Evolutionary conservation across 371 early-diverging fungal genomes (phyloP).

Genomic region (Mortierella sp.): DNA sequence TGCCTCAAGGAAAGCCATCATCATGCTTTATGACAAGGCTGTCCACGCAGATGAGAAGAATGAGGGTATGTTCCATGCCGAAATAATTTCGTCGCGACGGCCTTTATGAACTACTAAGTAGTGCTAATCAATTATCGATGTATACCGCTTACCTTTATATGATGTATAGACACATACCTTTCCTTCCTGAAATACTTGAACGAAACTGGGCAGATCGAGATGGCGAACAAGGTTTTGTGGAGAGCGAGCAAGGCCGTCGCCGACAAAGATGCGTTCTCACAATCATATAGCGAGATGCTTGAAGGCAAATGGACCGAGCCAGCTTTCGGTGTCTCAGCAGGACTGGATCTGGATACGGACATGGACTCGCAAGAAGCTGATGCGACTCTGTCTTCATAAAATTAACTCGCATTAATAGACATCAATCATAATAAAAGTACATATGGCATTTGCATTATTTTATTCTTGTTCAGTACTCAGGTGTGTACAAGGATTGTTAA

Average conservation of each 20-base stretch:
- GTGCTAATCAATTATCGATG: neutral
- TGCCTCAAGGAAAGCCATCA: slow-evolving; percentile 50
- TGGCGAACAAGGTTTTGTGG: slow-evolving; percentile 70
- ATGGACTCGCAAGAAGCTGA: slow-evolving; percentile 24
- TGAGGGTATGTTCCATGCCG: slow-evolving; percentile 60
- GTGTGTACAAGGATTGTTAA: too few relatives aligned
- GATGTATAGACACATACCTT: slow-evolving; percentile 67
- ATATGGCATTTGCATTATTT: slow-evolving; percentile 18
- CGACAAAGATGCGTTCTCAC: slow-evolving; percentile 67
- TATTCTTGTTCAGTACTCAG: neutral
- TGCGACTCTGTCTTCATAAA: slow-evolving; percentile 23
- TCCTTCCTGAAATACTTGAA: slow-evolving; percentile 72
- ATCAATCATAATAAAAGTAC: neutral
- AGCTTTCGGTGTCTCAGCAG: slow-evolving; percentile 10
- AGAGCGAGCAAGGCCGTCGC: slow-evolving; percentile 71
- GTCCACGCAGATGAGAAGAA: slow-evolving; percentile 63
- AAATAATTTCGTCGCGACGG: too few relatives aligned
- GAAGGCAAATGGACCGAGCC: slow-evolving; percentile 52
- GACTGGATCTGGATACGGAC: slow-evolving; percentile 36
- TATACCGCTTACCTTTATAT: neutral
- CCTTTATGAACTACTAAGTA: neutral
- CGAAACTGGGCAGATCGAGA: slow-evolving; percentile 61
- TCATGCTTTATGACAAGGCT: slow-evolving; percentile 67
- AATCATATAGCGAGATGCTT: slow-evolving; percentile 47
- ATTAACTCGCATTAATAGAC: neutral